Percentiles rank a stretch among this genome's conserved stretches.
Evolutionary conservation across 106 monocot genomes (phyloP).

Genomic region (Allium cepa): DNA sequence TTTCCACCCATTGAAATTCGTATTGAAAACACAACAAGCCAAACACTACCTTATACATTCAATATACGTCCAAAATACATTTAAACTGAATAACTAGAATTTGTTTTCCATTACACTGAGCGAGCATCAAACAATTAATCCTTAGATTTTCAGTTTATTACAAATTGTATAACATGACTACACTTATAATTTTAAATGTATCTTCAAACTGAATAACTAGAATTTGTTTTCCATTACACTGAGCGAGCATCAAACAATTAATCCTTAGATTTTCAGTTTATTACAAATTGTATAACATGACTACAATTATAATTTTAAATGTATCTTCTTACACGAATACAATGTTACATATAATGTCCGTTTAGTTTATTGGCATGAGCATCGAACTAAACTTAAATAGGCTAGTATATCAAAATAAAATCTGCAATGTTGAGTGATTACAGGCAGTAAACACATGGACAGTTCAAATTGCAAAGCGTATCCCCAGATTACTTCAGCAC

Average conservation of each 20-base stretch:
- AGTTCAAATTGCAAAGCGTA: slow-evolving; percentile 22
- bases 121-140: not conserved
- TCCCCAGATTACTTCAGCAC: slow-evolving; percentile 19
- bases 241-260: slow-evolving; percentile 9
- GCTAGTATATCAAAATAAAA: no score
- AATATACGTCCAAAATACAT: not conserved
- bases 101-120: no score
- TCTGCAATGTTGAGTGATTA: not conserved
- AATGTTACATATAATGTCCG: no score
- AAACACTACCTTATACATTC: not conserved
- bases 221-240: no score
- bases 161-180: not conserved
- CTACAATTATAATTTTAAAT: not conserved
- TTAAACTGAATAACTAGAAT: not conserved
- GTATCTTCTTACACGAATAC: not conserved
- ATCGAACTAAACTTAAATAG: no score
- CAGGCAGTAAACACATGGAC: slow-evolving; percentile 21
- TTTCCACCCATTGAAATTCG: no score
- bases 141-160: not conserved
- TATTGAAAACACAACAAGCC: no score
- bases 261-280: not conserved
- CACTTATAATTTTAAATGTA: not conserved
- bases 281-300: not conserved
- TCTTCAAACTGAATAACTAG: not conserved
- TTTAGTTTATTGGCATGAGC: no score